Conservation (phyloP, 2,329 filamentous ascomycete genomes). For the Pseudogymnoascus sp. region DNA sequence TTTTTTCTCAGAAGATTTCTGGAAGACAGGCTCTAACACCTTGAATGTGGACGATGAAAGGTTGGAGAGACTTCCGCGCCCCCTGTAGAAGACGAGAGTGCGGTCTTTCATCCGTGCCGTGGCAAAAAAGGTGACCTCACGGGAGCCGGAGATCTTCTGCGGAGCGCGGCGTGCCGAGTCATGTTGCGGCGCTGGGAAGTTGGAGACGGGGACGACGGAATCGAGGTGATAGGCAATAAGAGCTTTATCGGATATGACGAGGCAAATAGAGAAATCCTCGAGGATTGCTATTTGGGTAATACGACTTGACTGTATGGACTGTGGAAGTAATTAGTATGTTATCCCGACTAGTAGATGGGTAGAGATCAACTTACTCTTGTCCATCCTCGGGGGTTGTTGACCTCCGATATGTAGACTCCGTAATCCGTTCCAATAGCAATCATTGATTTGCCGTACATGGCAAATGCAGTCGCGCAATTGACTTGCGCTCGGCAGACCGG, state of each 20-base stretch:
- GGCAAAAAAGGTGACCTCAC: slow-evolving; percentile 94
- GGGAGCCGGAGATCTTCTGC: slow-evolving; percentile 76
- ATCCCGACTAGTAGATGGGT: background rate
- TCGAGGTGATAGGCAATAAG: slow-evolving; percentile 93
- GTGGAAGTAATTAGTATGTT: slow-evolving; percentile 17
- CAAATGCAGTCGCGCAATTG: slow-evolving; percentile 89
- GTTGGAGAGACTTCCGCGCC: slow-evolving; percentile 75
- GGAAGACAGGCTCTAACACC: slow-evolving; percentile 90
- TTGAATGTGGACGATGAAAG: slow-evolving; percentile 69
- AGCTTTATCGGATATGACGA: slow-evolving; percentile 85
- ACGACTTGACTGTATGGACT: slow-evolving; percentile 65
- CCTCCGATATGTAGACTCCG: slow-evolving; percentile 84
- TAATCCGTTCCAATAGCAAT: slow-evolving; percentile 93
- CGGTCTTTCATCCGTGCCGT: slow-evolving; percentile 96
- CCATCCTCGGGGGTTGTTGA: slow-evolving; percentile 87
- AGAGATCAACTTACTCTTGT: slow-evolving; percentile 57
- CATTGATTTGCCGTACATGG: slow-evolving; percentile 74
- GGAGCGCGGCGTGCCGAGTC: slow-evolving; percentile 80
- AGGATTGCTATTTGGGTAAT: slow-evolving; percentile 92
- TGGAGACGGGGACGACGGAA: slow-evolving; percentile 60
- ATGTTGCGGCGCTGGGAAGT: slow-evolving; percentile 52
- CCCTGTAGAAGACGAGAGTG: slow-evolving; percentile 93
- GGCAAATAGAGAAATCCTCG: slow-evolving; percentile 89
- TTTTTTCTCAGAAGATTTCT: slow-evolving; percentile 82
- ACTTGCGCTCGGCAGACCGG: slow-evolving; percentile 80